These are phyloP conservation scores for Penicillium sp. DNA, from an alignment of 2,329 filamentous ascomycete genomes.

Conservation along the genomic window DNA sequence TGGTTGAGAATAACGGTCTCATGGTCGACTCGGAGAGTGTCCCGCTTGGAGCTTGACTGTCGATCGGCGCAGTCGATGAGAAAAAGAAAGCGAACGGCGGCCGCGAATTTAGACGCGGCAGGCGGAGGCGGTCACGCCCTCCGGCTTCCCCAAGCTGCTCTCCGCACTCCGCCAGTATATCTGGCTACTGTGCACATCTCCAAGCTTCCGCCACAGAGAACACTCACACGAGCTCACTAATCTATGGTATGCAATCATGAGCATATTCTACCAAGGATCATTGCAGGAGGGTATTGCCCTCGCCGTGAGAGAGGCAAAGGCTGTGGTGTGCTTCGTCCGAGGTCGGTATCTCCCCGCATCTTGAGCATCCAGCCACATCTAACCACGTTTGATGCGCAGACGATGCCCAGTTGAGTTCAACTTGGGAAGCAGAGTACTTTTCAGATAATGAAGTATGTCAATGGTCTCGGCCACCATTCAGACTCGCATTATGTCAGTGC, in stretches of 20 bases:
- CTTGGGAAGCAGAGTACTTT: constrained; percentile 71
- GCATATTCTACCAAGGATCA: constrained; percentile 80
- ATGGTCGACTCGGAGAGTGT: constrained; percentile 17
- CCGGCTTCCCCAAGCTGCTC: constrained; percentile 25
- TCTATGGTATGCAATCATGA: constrained; percentile 19
- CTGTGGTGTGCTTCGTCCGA: constrained; percentile 82
- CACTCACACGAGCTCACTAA: not conserved
- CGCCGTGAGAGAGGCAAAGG: constrained; percentile 73
- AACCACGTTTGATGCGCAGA: constrained; percentile 52
- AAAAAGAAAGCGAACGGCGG: constrained; percentile 8
- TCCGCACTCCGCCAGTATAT: constrained; percentile 16
- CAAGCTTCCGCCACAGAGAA: not conserved
- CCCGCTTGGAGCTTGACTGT: not conserved
- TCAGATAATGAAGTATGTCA: constrained; percentile 55
- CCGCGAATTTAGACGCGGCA: constrained; percentile 13
- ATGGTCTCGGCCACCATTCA: not conserved
- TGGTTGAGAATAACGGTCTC: constrained; percentile 32
- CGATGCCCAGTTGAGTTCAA: constrained; percentile 65
- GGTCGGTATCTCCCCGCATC: constrained; percentile 52
- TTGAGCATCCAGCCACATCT: constrained; percentile 11
- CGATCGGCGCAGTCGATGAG: not conserved
- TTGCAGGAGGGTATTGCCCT: constrained; percentile 77
- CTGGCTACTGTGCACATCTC: not conserved
- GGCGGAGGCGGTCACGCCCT: constrained; percentile 27
- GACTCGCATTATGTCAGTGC: constrained; percentile 3